phyloP scores from a whole-genome alignment of 768 basidiomycete genomes.

The Termitomyces sp. region DNA sequence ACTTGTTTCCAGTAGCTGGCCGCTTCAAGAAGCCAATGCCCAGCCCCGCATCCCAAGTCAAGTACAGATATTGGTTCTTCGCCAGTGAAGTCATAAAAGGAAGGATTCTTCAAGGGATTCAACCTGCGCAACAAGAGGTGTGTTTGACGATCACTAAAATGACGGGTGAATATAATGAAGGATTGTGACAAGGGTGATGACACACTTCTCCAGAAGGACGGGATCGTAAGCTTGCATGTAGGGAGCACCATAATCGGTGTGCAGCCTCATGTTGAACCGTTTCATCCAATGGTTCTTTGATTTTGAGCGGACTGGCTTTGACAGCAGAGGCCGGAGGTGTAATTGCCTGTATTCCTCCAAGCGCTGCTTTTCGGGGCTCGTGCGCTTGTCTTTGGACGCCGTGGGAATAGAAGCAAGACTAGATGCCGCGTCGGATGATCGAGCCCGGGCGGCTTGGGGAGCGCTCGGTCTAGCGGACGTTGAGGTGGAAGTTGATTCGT shows the following conservation, averaged over 20 bases:
- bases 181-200: slow-evolving; percentile 8
- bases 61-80: slow-evolving; percentile 51
- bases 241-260: slow-evolving; percentile 47
- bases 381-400: slow-evolving; percentile 5
- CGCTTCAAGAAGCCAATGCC: slow-evolving; percentile 63
- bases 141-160: slow-evolving; percentile 54
- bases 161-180: neutral
- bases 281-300: slow-evolving; percentile 32
- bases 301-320: neutral
- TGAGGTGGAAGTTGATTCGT: slow-evolving; percentile 8
- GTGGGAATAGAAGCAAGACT: neutral
- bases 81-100: slow-evolving; percentile 50
- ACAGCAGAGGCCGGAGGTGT: slow-evolving; percentile 3
- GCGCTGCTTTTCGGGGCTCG: slow-evolving; percentile 2
- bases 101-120: slow-evolving; percentile 45
- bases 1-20: slow-evolving; percentile 56
- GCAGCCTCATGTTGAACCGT: slow-evolving; percentile 44
- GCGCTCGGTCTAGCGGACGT: slow-evolving; percentile 1
- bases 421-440: slow-evolving; percentile 10
- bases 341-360: slow-evolving; percentile 17
- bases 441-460: slow-evolving; percentile 4
- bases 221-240: slow-evolving; percentile 68
- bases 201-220: slow-evolving; percentile 54
- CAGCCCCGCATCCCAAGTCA: slow-evolving; percentile 74
- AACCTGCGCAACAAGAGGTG: slow-evolving; percentile 53